Conservation (phyloP, 345 rosid species). For the Hibiscus syriacus region DNA sequence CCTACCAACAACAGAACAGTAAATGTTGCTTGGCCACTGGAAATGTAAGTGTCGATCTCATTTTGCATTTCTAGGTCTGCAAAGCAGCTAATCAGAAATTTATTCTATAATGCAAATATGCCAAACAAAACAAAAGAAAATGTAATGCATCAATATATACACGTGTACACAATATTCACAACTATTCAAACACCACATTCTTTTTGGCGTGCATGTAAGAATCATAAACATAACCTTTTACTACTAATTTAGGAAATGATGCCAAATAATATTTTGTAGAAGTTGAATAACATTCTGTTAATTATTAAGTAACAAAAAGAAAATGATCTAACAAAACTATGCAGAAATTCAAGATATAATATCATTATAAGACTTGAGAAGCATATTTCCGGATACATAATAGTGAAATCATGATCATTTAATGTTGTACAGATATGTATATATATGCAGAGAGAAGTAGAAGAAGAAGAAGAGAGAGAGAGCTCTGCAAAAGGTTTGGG, state of each 20-base stretch:
- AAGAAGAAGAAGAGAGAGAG: no score
- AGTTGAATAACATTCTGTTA: not conserved
- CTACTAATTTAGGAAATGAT: not conserved
- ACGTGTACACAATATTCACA: not conserved
- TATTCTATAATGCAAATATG: constrained; percentile 1
- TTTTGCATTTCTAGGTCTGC: constrained; percentile 76
- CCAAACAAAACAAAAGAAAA: not conserved
- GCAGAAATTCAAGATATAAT: not conserved
- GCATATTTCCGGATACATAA: not conserved
- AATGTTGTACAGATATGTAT: not conserved
- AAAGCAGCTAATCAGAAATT: constrained; percentile 17
- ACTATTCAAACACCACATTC: not conserved
- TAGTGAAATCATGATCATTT: not conserved
- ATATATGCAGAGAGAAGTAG: not conserved
- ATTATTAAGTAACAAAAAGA: not conserved
- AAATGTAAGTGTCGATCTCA: constrained; percentile 50
- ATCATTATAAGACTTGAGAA: not conserved
- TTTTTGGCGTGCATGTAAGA: not conserved
- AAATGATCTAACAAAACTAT: constrained; percentile 1
- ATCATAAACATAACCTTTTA: not conserved
- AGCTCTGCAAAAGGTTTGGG: not conserved
- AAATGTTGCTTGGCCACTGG: constrained; percentile 67
- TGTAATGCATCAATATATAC: not conserved
- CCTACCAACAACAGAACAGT: constrained; percentile 63
- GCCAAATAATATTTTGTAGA: not conserved